Evolutionary conservation across 805 yeast genomes (phyloP).

Genomic region (Saturnispora serradocipensis): DNA sequence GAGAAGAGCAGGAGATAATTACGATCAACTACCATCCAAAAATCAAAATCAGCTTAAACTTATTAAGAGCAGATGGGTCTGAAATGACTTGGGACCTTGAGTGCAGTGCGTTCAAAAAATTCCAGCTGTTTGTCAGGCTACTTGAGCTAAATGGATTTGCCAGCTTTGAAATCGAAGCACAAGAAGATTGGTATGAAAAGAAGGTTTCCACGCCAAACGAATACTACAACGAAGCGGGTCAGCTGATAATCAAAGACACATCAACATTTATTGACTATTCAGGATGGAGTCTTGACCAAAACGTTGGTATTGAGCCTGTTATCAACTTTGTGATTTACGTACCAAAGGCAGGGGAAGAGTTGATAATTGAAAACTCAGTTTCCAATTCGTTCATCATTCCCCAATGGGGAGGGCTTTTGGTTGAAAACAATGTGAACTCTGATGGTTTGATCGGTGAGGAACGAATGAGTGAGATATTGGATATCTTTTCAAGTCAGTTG

Average conservation of each 20-base stretch:
- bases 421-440: slow-evolving; percentile 26
- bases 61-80: slow-evolving; percentile 60
- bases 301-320: slow-evolving; percentile 48
- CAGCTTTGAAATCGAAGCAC: slow-evolving; percentile 70
- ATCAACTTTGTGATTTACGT: slow-evolving; percentile 63
- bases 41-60: slow-evolving; percentile 67
- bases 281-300: slow-evolving; percentile 60
- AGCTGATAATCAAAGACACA: slow-evolving; percentile 40
- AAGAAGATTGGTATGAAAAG: slow-evolving; percentile 59
- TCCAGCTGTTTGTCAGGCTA: slow-evolving; percentile 43
- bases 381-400: slow-evolving; percentile 68
- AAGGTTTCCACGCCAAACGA: slow-evolving; percentile 22
- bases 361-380: slow-evolving; percentile 35
- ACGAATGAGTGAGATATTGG: slow-evolving; percentile 35
- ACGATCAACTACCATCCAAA: slow-evolving; percentile 52
- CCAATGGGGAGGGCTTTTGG: slow-evolving; percentile 79
- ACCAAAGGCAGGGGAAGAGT: slow-evolving; percentile 40
- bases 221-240: slow-evolving; percentile 21
- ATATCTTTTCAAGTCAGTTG: slow-evolving; percentile 65
- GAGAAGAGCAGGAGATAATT: slow-evolving; percentile 16
- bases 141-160: slow-evolving; percentile 43
- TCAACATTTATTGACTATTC: slow-evolving; percentile 77
- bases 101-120: slow-evolving; percentile 17
- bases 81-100: slow-evolving; percentile 64
- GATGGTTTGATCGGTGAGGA: slow-evolving; percentile 5